Conservation (phyloP, 495 filamentous ascomycete species). For the Aspergillus heteromorphus region DNA sequence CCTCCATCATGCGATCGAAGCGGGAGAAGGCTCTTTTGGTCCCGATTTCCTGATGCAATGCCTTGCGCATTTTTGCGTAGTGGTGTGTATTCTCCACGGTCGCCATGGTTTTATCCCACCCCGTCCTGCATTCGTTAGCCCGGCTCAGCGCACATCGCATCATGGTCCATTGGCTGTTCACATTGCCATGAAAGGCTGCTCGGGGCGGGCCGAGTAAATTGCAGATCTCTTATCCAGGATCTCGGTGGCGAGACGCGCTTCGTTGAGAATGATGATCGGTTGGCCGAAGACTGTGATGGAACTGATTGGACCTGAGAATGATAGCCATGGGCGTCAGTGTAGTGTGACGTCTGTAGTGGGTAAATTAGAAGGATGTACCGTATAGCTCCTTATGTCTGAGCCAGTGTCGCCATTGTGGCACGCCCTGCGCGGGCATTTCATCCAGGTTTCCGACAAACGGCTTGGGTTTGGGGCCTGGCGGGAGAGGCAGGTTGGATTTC, state of each 20-base stretch:
- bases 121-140: too few species aligned
- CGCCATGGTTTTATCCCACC: too few species aligned
- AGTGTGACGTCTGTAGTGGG: too few species aligned
- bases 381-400: slow-evolving; percentile 42
- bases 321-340: too few species aligned
- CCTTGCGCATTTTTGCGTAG: too few species aligned
- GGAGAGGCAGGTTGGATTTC: neutral
- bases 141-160: too few species aligned
- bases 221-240: slow-evolving; percentile 43
- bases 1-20: slow-evolving; percentile 30
- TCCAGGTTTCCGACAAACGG: slow-evolving; percentile 40
- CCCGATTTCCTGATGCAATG: too few species aligned
- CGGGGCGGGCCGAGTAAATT: slow-evolving; percentile 27
- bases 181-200: neutral
- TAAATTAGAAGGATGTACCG: slow-evolving; percentile 14
- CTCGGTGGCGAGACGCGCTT: slow-evolving; percentile 34
- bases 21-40: too few species aligned
- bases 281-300: slow-evolving; percentile 45
- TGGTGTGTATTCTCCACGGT: too few species aligned
- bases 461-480: neutral
- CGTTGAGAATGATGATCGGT: slow-evolving; percentile 45
- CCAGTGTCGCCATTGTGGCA: slow-evolving; percentile 41
- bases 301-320: slow-evolving; percentile 34
- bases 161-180: too few species aligned
- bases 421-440: slow-evolving; percentile 36